Evolutionary conservation across 371 early-diverging fungal genomes (phyloP), one percentile per base, ranked within the genome.

Genomic region (Cokeromyces recurvatus): DNA sequence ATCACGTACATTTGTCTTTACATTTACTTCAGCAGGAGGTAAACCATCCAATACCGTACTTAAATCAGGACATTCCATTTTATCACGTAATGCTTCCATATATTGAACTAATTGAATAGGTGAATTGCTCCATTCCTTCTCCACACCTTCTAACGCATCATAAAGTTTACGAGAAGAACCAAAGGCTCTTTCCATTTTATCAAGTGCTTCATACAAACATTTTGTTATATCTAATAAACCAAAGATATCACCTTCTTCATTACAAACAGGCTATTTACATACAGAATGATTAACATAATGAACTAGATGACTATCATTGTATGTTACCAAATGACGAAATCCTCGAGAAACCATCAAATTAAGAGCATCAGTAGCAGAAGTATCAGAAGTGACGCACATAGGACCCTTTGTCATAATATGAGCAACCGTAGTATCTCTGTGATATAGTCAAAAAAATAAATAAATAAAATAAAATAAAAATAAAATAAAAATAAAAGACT

Each of bases 171-270:
- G 78, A 59, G 89, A 89, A 53, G 91, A 90, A 32, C 89, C 87
- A 65, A 92, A 92, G 27, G 92, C 93, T 32, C 89, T 81, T 63
- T 94, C 95, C 81, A 96, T 90, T 59, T 92, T 91, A 52, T 94
- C 94, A 27, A 96, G 70, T 14, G 92, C 87, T 59, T 96, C 97
- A 65, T 91, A 93, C 44, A 96, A 80, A 70, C 94, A 92, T 57
- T 92, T 94, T 23, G 95, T 95, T 48, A 97, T 92, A 76, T 97
- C 97, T 17, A 95, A 76, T 15, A 95, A 64, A 23, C 96, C 96
- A 42, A 95, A 92, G 41, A 97, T 90, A 54, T 91, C 92, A 29
- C 87, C 89, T 48, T 90, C 88, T 53, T 92, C 90, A 58, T 90
- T 86, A 69, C 93, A 91, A 8, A 96, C 93, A 25, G 94, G 97